Evolutionary conservation across 345 rosid genomes (phyloP).

Genomic region (Acer saccharum): DNA sequence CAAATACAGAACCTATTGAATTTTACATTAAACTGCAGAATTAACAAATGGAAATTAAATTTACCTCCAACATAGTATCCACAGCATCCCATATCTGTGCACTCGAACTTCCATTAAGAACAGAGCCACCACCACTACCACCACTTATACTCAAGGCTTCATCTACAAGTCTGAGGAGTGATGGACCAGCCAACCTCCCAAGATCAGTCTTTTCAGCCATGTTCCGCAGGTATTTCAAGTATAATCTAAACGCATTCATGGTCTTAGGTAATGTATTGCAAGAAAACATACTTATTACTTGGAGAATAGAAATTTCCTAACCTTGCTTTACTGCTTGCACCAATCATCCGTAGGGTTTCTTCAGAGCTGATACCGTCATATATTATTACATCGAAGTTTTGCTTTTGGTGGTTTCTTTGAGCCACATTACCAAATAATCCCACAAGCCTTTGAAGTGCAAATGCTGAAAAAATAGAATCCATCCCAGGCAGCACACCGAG

Average conservation of each 20-base stretch:
- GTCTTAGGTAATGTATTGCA: slow-evolving; percentile 10
- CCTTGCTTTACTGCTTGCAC: slow-evolving; percentile 78
- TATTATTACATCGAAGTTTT: slow-evolving; percentile 56
- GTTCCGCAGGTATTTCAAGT: slow-evolving; percentile 73
- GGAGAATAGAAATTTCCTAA: slow-evolving; percentile 23
- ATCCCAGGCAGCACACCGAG: slow-evolving; percentile 96
- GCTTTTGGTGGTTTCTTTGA: slow-evolving; percentile 39
- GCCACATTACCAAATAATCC: slow-evolving; percentile 53
- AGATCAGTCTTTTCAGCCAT: slow-evolving; percentile 86
- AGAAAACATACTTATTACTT: neutral
- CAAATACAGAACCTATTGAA: slow-evolving; percentile 15
- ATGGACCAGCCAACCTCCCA: slow-evolving; percentile 85
- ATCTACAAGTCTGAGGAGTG: slow-evolving; percentile 68
- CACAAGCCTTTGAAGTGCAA: slow-evolving; percentile 57
- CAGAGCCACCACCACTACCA: slow-evolving; percentile 45
- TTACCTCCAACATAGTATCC: slow-evolving; percentile 74
- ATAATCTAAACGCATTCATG: slow-evolving; percentile 48
- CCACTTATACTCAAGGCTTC: slow-evolving; percentile 65
- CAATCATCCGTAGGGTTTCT: slow-evolving; percentile 78
- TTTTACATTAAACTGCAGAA: neutral
- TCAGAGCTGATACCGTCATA: slow-evolving; percentile 73
- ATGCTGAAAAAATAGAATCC: slow-evolving; percentile 73
- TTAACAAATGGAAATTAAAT: slow-evolving; percentile 6
- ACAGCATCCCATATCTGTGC: slow-evolving; percentile 74
- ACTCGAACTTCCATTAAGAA: slow-evolving; percentile 53